phyloP scores from a whole-genome alignment of 2,329 filamentous ascomycete genomes.

The Chrysosporium queenslandicum region DNA sequence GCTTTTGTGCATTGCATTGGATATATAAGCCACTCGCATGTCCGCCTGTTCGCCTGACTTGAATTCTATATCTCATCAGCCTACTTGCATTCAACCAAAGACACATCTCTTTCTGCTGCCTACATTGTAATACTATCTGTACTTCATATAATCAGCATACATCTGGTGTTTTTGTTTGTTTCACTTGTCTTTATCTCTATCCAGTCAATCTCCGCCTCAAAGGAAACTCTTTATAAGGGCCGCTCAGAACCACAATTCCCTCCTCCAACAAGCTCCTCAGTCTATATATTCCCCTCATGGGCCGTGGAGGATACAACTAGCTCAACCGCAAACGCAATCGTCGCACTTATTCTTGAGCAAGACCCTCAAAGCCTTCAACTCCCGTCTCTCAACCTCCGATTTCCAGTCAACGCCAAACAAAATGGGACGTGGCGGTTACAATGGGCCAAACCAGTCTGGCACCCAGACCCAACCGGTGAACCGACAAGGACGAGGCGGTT shows the following conservation, averaged over 20 bases:
- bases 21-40: conserved; percentile 3
- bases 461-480: conserved; percentile 9
- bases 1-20: not conserved
- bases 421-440: conserved; percentile 33
- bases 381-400: conserved; percentile 12
- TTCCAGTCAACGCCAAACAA: conserved; percentile 12
- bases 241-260: too few relatives aligned
- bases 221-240: not conserved
- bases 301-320: conserved; percentile 27
- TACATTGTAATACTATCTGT: conserved; percentile 10
- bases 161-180: not conserved
- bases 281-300: conserved; percentile 15
- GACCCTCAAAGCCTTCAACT: not conserved
- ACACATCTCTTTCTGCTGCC: not conserved
- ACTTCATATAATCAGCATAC: conserved; percentile 3
- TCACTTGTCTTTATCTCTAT: not conserved
- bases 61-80: not conserved
- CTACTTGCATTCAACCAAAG: conserved; percentile 1
- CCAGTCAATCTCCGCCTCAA: not conserved
- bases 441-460: conserved; percentile 19
- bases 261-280: not conserved
- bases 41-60: not conserved
- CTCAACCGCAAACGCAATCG: not conserved
- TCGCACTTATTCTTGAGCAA: not conserved
- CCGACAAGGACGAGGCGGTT: conserved; percentile 27